phyloP scores from a whole-genome alignment of 2,329 filamentous ascomycete species.

The Phyllosticta citribraziliensis region DNA sequence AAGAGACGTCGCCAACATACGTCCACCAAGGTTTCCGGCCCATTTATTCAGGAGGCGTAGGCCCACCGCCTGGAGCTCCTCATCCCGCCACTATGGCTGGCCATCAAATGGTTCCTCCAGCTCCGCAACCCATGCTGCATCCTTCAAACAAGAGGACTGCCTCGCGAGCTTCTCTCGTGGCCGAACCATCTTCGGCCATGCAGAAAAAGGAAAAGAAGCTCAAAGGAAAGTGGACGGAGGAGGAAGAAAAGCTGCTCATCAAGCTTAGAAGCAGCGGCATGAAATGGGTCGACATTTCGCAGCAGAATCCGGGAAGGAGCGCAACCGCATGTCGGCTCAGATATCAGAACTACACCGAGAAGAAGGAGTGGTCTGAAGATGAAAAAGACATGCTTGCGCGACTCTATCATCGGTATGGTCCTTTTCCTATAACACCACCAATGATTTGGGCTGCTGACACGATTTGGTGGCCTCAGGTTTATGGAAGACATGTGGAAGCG shows the following conservation, averaged over 20 bases:
- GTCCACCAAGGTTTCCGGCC: constrained; percentile 25
- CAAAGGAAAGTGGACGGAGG: constrained; percentile 90
- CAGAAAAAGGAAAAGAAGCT: constrained; percentile 21
- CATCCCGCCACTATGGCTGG: constrained; percentile 4
- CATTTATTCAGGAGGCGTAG: constrained; percentile 21
- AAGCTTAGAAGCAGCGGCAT: constrained; percentile 81
- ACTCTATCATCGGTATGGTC: constrained; percentile 79
- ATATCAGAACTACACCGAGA: constrained; percentile 95
- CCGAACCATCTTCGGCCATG: constrained; percentile 14
- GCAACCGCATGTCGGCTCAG: constrained; percentile 89
- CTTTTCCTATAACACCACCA: background rate
- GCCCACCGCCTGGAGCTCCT: constrained; percentile 1
- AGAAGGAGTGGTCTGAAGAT: constrained; percentile 90
- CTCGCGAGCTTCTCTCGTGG: constrained; percentile 22
- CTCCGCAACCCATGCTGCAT: background rate
- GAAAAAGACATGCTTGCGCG: constrained; percentile 95
- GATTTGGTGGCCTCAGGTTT: constrained; percentile 52
- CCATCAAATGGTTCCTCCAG: background rate
- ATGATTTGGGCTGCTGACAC: constrained; percentile 11
- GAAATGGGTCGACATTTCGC: constrained; percentile 99
- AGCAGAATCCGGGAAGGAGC: constrained; percentile 78
- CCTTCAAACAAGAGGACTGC: constrained; percentile 25
- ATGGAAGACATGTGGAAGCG: constrained; percentile 98
- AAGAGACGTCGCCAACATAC: constrained; percentile 11
- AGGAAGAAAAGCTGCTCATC: constrained; percentile 90